A percentile compares a stretch with the other conserved stretches of the same genome.
Evolutionary conservation across 2,329 filamentous ascomycete genomes (phyloP).

Genomic region (Nemania serpens): DNA sequence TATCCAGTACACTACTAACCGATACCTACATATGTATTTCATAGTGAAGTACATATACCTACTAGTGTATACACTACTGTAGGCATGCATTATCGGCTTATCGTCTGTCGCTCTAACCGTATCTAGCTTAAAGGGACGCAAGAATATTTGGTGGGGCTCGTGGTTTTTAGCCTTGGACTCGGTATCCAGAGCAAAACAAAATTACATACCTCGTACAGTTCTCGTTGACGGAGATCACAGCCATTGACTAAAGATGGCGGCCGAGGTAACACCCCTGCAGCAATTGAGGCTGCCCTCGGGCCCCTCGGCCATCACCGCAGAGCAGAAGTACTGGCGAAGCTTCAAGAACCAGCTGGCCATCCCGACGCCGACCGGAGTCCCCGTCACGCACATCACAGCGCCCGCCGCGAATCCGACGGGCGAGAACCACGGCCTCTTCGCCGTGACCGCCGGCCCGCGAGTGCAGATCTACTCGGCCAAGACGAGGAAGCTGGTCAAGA

Average conservation of each 20-base stretch:
- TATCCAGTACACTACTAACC: too few species aligned
- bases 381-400: slow-evolving; percentile 87
- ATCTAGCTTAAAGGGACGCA: not conserved
- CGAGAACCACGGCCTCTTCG: slow-evolving; percentile 72
- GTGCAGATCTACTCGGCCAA: slow-evolving; percentile 93
- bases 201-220: not conserved
- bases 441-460: slow-evolving; percentile 90
- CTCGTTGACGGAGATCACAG: slow-evolving; percentile 8
- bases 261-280: slow-evolving; percentile 79
- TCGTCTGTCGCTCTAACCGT: too few species aligned
- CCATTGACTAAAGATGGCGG: slow-evolving; percentile 68
- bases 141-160: slow-evolving; percentile 26
- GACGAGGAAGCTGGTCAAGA: slow-evolving; percentile 90
- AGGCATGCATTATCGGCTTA: too few species aligned
- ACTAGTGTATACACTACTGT: too few species aligned
- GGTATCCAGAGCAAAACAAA: not conserved
- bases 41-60: too few species aligned
- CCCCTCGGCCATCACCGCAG: slow-evolving; percentile 81
- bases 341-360: slow-evolving; percentile 92
- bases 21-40: too few species aligned
- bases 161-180: too few species aligned
- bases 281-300: slow-evolving; percentile 83
- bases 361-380: slow-evolving; percentile 86
- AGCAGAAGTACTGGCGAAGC: slow-evolving; percentile 94
- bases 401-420: slow-evolving; percentile 54